Evolutionary conservation across 371 early-diverging fungal genomes (phyloP), one percentile per base, ranked within the genome.

Genomic region (Apophysomyces variabilis): DNA sequence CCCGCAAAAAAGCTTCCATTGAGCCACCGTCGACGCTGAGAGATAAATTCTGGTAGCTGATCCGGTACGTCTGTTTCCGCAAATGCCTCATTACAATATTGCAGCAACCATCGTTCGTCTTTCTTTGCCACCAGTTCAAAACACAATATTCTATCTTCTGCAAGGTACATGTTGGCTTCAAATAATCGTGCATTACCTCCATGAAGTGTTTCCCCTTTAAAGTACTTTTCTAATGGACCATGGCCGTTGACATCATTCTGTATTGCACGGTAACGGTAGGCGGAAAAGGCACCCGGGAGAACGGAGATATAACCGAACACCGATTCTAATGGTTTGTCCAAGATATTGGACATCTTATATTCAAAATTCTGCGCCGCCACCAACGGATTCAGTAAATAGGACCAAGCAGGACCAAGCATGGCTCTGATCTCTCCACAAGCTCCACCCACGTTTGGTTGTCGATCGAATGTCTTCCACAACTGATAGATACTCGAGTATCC

Each of bases 281-380:
- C 91, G 3, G 89, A 90, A 64, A 91, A 91, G 0, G 91, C 91
- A 54, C 91, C 91, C 6, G 93, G 93, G 3, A 92, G 76, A 5
- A 94, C 95, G 5, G 88, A 83, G 64, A 94, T 94, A 69, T 91
- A 94, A 3, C 95, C 95, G 77, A 91, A 90, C n/a, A 90, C 89
- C 0, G 87, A 87, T 64, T 94, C 94, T 18, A 94, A 64, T 7
- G 92, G 92, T 67, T 94, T 94, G 67, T 94, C 94, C 32, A 94
- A 78, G 50, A 94, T 93, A 68, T 92, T 94, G 61, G 85, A 85
- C 88, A 89, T 89, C 74, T 91, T 91, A 79, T 92, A 94, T 77
- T 94, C 94, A 77, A 93, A 94, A 69, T 93, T 94, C 69, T 94
- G 93, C 3, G 88, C 85, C 5, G 94, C 94, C 0, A 93, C 91